Evolutionary conservation across 768 basidiomycete species (phyloP).

Genomic region (Pholiota molesta): DNA sequence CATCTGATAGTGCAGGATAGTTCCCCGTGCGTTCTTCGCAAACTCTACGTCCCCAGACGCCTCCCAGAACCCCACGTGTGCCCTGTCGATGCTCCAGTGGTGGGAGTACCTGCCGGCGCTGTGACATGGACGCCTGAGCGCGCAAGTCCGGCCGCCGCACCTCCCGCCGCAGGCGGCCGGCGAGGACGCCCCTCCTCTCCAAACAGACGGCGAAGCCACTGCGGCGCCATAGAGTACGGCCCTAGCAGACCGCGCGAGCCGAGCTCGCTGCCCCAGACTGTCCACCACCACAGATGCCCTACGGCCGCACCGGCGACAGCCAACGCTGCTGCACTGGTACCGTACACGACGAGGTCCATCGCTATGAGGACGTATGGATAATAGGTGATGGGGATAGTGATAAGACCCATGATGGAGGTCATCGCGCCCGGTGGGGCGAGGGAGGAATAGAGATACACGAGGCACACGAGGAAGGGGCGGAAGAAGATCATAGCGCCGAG

Average conservation of each 20-base stretch:
- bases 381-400: conserved; percentile 73
- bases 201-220: conserved; percentile 56
- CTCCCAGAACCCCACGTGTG: conserved; percentile 25
- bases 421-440: conserved; percentile 68
- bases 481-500: conserved; percentile 57
- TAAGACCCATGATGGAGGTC: conserved; percentile 78
- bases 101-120: conserved; percentile 19
- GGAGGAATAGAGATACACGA: conserved; percentile 69
- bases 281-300: conserved; percentile 85
- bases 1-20: not conserved
- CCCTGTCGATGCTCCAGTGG: conserved; percentile 12
- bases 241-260: conserved; percentile 44
- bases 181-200: conserved; percentile 39
- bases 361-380: conserved; percentile 75
- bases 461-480: conserved; percentile 64
- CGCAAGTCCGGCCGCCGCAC: conserved; percentile 35
- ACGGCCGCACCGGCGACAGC: conserved; percentile 71
- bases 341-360: conserved; percentile 70
- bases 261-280: conserved; percentile 56
- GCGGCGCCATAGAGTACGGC: conserved; percentile 52
- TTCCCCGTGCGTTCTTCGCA: not conserved
- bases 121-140: conserved; percentile 60
- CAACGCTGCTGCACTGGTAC: conserved; percentile 55
- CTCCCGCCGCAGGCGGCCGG: conserved; percentile 27
- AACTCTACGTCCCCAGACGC: conserved; percentile 15